Base-by-base conservation (phyloP, 768 basidiomycete species). In the Collybiopsis confluens region DNA sequence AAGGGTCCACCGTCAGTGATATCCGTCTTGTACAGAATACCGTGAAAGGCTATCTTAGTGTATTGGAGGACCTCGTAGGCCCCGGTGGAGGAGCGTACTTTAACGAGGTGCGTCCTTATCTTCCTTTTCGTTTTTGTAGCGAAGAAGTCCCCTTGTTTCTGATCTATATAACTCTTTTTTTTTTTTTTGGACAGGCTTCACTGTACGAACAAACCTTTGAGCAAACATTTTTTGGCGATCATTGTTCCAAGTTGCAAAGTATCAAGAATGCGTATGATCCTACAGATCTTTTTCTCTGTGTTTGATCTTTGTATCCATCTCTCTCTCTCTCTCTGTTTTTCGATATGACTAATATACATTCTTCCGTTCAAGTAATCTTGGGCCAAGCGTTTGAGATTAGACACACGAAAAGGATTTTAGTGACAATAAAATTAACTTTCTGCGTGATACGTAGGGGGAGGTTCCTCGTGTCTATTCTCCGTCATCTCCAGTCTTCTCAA, bases 221-320 rank as follows among this genome's bases (percentile, higher is more conserved):
- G 59, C 58, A 67, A n/a, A 66, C 73, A 0, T 80, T 78, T 62
- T 81, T 77, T 56, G 79, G 79, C 0, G 54, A 65, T 1, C 75
- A 81, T 56, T 77, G 77, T 44, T 15, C 58, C 3, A 63, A 51
- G 23, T 60, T 80, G 27, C 70, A 68, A 57, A 56, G 52, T 1
- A 75, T 82, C 62, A 81, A 81, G 59, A 30, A 47, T 4, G 68
- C 62, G 56, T 76, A 78, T 47, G 80, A 83, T 60, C 73, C 78
- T 0, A 53, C 63, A 9, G 67, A 61, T 23, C 51, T 81, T 10
- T 82, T 81, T 33, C 24, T 33, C 6, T 6, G 13, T 6, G 30
- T 13, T 33, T 33, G 30, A 33, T 33, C 30, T 33, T 33, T 33
- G 5, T n/a, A n/a, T n/a, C n/a, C n/a, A n/a, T n/a, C n/a, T n/a